Percentiles rank a stretch among this genome's conserved stretches.
Conservation (phyloP, 805 yeast species). For the Metschnikowia lunata region DNA sequence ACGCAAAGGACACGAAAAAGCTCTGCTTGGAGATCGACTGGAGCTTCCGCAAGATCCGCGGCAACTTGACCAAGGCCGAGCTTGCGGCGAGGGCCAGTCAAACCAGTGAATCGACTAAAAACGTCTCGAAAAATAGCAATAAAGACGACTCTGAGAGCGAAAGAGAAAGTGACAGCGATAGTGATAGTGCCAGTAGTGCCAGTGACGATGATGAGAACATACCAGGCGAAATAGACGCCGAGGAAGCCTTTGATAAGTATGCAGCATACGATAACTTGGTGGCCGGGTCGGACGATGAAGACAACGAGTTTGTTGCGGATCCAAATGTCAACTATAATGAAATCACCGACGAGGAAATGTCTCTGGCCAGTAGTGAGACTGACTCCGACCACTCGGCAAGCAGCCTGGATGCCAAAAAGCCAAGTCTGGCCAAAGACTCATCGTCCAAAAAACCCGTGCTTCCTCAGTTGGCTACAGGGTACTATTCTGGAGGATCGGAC, state of each 20-base stretch:
- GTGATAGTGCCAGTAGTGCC: slow-evolving; percentile 17
- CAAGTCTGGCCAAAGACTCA: slow-evolving; percentile 14
- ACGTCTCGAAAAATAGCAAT: slow-evolving; percentile 13
- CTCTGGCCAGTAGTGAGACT: slow-evolving; percentile 21
- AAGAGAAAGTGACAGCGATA: slow-evolving; percentile 14
- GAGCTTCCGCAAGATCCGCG: slow-evolving; percentile 46
- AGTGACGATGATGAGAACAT: neutral
- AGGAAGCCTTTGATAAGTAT: slow-evolving; percentile 28
- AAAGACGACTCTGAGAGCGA: slow-evolving; percentile 5
- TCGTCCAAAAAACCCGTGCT: slow-evolving; percentile 33
- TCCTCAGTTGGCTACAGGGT: slow-evolving; percentile 77
- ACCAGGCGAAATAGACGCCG: slow-evolving; percentile 13
- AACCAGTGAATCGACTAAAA: slow-evolving; percentile 21
- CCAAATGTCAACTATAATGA: slow-evolving; percentile 48
- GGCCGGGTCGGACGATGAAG: slow-evolving; percentile 43
- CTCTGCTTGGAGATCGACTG: slow-evolving; percentile 36
- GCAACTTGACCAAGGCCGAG: slow-evolving; percentile 39
- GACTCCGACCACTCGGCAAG: slow-evolving; percentile 24
- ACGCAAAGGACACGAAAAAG: slow-evolving; percentile 37
- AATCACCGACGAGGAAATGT: slow-evolving; percentile 58
- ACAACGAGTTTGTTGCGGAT: slow-evolving; percentile 19
- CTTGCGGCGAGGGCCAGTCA: slow-evolving; percentile 21
- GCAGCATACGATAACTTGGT: slow-evolving; percentile 37
- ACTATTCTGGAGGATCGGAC: slow-evolving; percentile 80
- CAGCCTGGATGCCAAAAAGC: slow-evolving; percentile 8